Evolutionary conservation across 148 eudicot species (phyloP).

Genomic region (Rhododendron ferrugineum): DNA sequence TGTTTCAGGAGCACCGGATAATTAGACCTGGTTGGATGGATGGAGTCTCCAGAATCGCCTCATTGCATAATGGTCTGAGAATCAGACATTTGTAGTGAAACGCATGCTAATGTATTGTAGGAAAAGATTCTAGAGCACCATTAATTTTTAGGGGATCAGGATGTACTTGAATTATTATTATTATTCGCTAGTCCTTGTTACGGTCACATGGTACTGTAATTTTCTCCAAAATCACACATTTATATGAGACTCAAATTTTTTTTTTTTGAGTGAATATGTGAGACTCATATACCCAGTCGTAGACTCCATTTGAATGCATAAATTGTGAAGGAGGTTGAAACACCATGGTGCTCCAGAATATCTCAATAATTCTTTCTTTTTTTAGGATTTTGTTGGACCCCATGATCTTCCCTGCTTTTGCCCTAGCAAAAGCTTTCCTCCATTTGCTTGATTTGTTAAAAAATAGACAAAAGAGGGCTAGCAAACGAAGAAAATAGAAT

Average conservation of each 20-base stretch:
- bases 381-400: neutral
- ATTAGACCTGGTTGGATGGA: neutral
- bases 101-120: too few species aligned
- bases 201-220: neutral
- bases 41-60: neutral
- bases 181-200: neutral
- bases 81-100: too few species aligned
- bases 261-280: too few species aligned
- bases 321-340: neutral
- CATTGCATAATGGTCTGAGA: too few species aligned
- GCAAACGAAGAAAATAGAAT: neutral
- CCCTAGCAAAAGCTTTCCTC: neutral
- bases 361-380: neutral
- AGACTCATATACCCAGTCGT: neutral
- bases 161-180: neutral
- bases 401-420: neutral
- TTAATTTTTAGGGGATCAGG: too few species aligned
- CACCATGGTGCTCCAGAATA: neutral
- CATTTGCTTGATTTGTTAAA: too few species aligned
- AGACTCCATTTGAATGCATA: neutral
- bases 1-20: neutral
- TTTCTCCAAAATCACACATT: neutral
- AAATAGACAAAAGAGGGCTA: neutral
- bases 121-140: too few species aligned
- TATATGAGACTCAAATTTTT: neutral